Percentiles rank a stretch among this genome's conserved stretches.
phyloP scores from a whole-genome alignment of 164 flowering plant species.

The Litsea cubeba region DNA sequence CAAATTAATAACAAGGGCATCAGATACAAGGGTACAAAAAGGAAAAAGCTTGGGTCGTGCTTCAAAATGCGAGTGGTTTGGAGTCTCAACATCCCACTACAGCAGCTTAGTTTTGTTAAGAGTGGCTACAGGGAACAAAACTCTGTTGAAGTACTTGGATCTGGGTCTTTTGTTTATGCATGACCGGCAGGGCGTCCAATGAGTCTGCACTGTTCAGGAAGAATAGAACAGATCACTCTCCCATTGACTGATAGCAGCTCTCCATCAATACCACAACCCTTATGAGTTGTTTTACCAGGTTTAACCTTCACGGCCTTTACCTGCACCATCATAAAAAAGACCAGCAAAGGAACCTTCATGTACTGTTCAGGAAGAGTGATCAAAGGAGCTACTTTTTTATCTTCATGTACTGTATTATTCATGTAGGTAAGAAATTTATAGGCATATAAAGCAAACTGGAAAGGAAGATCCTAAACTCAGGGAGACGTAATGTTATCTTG shows the following conservation, averaged over 20 bases:
- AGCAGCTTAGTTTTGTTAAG: constrained; percentile 8
- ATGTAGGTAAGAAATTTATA: too few species aligned
- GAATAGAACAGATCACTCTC: constrained; percentile 69
- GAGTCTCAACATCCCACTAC: too few species aligned
- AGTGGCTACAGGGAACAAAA: constrained; percentile 21
- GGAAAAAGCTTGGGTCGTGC: too few species aligned
- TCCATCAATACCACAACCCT: constrained; percentile 93
- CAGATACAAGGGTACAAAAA: too few species aligned
- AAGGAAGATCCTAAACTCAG: too few species aligned
- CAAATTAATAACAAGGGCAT: too few species aligned
- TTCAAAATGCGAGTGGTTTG: too few species aligned
- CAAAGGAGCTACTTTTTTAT: too few species aligned
- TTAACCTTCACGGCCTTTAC: constrained; percentile 90
- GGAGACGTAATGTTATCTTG: too few species aligned
- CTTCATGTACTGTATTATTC: too few species aligned
- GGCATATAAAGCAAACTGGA: too few species aligned
- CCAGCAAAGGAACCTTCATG: not conserved
- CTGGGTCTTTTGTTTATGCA: constrained; percentile 13
- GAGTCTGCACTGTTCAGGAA: constrained; percentile 97
- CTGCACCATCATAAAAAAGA: constrained; percentile 36
- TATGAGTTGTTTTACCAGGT: constrained; percentile 63
- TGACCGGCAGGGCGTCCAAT: constrained; percentile 60
- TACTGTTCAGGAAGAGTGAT: too few species aligned
- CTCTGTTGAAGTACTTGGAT: not conserved
- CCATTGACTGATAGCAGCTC: constrained; percentile 77